Evolutionary conservation across 73 alveolate genomes (phyloP), one percentile per base, ranked within the genome.

Genomic region (Paramecium pentaurelia): DNA sequence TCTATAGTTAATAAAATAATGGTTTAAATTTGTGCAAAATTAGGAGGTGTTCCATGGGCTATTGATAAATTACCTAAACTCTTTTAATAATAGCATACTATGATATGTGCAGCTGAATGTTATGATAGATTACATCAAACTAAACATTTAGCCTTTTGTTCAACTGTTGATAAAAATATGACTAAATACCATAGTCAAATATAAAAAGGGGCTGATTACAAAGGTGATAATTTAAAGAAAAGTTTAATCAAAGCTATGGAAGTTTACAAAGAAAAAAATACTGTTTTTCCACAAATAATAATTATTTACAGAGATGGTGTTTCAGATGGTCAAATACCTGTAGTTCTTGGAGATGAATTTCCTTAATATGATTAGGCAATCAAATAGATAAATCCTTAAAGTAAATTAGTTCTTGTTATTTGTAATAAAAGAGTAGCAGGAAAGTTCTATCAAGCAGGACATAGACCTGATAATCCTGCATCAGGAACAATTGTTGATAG

Each of bases 41-140:
- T 93, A n/a, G 99, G 99, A 59, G 99, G 99, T 42, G 95, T 94
- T 49, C 99, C 99, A 37, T 98, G 99, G 99, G 96, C 98, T 38
- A 96, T 98, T 9, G 97, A 95, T 83, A 93, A 77, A 87, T 86
- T 98, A 58, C 99, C 99, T 30, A 71, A 8, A 22, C 16, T 80
- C 9, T 95, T 98, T 47, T 77, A 92, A 60, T 95, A 95, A 58
- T 85, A 88, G 68, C 97, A 97, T 58, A 94, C 99, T 0, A 97
- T 97, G 99, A 86, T 97, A 1, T 93, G 96, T 51, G 98, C 98
- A 1, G 92, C 95, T 85, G 97, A 96, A 77, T 96, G 95, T 25
- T 95, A 94, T 93, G 94, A 95, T 93, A 92, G 94, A 32, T 80
- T 93, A 14, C 83, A 85, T 36, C 80, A 89, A 18, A 93, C 92